Base-by-base conservation (phyloP, 345 rosid genomes). In the Populus nigra region DNA sequence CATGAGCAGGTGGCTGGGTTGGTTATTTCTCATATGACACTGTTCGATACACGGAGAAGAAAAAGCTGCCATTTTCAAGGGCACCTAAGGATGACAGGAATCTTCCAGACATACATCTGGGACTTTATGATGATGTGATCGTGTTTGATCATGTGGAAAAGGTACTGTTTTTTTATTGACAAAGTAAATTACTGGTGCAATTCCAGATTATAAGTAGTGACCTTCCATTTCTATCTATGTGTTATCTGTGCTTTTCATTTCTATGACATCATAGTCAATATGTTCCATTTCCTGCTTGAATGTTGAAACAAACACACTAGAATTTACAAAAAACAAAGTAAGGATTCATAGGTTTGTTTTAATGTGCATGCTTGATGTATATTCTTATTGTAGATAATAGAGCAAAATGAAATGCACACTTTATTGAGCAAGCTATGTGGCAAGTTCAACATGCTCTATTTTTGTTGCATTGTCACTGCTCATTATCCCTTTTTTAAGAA, bases 1-100 rank as follows among this genome's bases (percentile, higher is more conserved):
- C 49, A 59, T 76, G 72, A 35, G 17, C 78, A 93, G 99, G 99
- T 88, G 99, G 99, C 43, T 95, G 99, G 99, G 87, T 93, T 82
- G 99, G 99, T 76, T 93, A 87, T 81, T 95, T 95, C 85, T 91
- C 99, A 0, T 95, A 95, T 39, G 98, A 93, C 72, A 92, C 96
- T 2, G 91, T 95, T 68, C 91, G 98, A 61, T 91, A 95, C 20
- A 91, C 86, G 9, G 99, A 95, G 85, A 92, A 87, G 83, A 90
- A 87, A 80, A 93, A 84, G 82, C 83, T 95, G 43, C 88, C 94
- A 13, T 95, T 93, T 81, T 81, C 92, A 22, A 83, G 73, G 71
- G 94, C 97, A 0, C 96, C 99, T 16, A 73, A 79, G 57, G 97
- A 95, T 87, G 98, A 93, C 74, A 90, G 96, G 84, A 86, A 89